A percentile compares a stretch with the other conserved stretches of the same genome.
Conservation (phyloP, 1,284 basidiomycete genomes). For the Ustilago bromivora region DNA sequence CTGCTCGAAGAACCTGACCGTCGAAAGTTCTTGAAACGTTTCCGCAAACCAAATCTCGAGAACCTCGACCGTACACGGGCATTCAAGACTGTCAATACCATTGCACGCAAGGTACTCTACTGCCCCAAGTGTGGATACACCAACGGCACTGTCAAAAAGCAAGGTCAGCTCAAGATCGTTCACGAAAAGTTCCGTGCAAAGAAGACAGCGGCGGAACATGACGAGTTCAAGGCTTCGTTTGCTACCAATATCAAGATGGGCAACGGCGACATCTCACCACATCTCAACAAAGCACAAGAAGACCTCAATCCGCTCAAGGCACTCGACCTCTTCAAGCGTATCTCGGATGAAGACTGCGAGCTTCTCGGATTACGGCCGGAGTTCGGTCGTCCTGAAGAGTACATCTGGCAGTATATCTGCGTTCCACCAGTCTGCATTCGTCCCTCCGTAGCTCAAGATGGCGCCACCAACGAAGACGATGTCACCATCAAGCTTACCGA, state of each 20-base stretch:
- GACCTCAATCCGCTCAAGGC: constrained; percentile 96
- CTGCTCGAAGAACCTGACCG: constrained; percentile 91
- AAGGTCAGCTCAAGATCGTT: constrained; percentile 91
- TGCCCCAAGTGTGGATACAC: constrained; percentile 93
- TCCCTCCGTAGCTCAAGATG: constrained; percentile 96
- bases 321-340: constrained; percentile 89
- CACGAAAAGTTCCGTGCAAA: constrained; percentile 98
- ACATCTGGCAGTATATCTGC: constrained; percentile 98
- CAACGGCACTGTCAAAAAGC: constrained; percentile 97
- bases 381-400: constrained; percentile 93
- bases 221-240: constrained; percentile 88
- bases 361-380: constrained; percentile 89
- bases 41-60: constrained; percentile 89
- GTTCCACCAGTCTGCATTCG: constrained; percentile 98
- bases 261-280: constrained; percentile 86
- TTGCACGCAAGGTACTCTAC: constrained; percentile 89
- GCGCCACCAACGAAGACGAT: constrained; percentile 87
- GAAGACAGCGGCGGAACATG: constrained; percentile 89
- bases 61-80: constrained; percentile 89
- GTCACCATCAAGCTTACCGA: constrained; percentile 97
- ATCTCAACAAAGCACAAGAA: constrained; percentile 90
- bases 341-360: constrained; percentile 95
- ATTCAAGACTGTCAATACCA: constrained; percentile 87
- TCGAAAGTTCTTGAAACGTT: constrained; percentile 84
- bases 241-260: constrained; percentile 81